These are phyloP conservation scores for Macrophomina tecta DNA, from an alignment of 2,329 filamentous ascomycete species.

Conservation along the genomic window DNA sequence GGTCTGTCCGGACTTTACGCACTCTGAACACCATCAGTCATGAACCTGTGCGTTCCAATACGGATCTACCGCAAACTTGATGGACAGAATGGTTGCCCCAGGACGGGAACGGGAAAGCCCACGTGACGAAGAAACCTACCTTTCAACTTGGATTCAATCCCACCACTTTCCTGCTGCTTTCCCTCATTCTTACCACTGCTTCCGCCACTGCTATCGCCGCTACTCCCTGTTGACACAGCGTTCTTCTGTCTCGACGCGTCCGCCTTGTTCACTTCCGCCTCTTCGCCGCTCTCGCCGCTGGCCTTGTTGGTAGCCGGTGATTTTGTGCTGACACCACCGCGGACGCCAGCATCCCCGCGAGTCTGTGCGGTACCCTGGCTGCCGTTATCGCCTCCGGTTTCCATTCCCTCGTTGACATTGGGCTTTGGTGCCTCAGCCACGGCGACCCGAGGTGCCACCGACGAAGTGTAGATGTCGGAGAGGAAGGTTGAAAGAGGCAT, in stretches of 20 bases:
- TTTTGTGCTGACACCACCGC: neutral
- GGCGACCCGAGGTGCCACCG: neutral
- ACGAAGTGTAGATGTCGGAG: neutral
- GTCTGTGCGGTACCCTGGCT: neutral
- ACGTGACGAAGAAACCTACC: neutral
- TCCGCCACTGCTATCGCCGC: neutral
- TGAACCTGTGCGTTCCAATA: too few relatives aligned
- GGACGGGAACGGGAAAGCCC: neutral
- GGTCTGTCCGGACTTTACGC: neutral
- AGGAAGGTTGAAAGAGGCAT: neutral
- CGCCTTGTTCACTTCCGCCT: neutral
- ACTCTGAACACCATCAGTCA: neutral
- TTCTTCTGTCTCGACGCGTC: neutral
- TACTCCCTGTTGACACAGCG: neutral
- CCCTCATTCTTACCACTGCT: neutral
- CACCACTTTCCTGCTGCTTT: neutral
- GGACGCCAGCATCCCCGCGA: conserved; percentile 1
- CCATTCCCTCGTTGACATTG: neutral
- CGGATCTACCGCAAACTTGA: too few relatives aligned
- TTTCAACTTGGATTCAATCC: conserved; percentile 5
- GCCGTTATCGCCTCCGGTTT: neutral
- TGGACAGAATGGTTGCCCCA: neutral
- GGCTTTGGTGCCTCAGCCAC: neutral
- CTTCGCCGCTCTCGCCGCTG: neutral
- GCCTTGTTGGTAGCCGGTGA: neutral